Conservation (phyloP, 2,329 filamentous ascomycete genomes). For the Xylariales sp. region DNA sequence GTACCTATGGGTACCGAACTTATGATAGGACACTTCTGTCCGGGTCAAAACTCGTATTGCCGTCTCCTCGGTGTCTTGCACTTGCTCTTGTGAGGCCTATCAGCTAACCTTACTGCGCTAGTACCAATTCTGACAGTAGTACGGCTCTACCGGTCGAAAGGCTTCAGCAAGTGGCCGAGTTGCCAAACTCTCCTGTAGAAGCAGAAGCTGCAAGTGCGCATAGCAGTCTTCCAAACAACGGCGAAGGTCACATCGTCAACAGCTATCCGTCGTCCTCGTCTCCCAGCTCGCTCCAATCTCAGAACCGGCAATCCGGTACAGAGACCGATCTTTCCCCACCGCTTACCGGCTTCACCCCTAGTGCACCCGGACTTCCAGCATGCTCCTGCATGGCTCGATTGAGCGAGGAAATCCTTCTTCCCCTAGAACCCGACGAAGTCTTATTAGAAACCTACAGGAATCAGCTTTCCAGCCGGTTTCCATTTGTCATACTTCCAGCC, state of each 20-base stretch:
- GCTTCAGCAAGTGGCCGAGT: neutral
- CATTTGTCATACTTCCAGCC: neutral
- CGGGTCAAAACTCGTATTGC: neutral
- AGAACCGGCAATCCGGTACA: neutral
- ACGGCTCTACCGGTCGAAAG: neutral
- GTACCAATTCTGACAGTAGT: neutral
- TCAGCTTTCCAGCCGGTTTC: conserved; percentile 1
- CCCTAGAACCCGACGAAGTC: neutral
- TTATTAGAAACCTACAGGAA: conserved; percentile 1
- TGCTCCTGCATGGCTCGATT: neutral
- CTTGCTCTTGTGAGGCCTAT: neutral
- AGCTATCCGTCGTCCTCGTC: neutral
- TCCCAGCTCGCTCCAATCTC: neutral
- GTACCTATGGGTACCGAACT: neutral
- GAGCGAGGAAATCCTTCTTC: neutral
- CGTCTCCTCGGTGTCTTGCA: neutral
- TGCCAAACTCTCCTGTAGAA: neutral
- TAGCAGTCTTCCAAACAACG: neutral
- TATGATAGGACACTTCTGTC: neutral
- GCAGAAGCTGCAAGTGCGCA: neutral
- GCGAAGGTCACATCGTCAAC: neutral
- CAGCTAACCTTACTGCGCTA: neutral
- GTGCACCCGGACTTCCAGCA: neutral
- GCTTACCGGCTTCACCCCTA: neutral
- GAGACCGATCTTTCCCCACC: neutral